Evolutionary conservation across 1,139 yeast species (phyloP).

Genomic region (Hyphopichia pseudoburtonii): DNA sequence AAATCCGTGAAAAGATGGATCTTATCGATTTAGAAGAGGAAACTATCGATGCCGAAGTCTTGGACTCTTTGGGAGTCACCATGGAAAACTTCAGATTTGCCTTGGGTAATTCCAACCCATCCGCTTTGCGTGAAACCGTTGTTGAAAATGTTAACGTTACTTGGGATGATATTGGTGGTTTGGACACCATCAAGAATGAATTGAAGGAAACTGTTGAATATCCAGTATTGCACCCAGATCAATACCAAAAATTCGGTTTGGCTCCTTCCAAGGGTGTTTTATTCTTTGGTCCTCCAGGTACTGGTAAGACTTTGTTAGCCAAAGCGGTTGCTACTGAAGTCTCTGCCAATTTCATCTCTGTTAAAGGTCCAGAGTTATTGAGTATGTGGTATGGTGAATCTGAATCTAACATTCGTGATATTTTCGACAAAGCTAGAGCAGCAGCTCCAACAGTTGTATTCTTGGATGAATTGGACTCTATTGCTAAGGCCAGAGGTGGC

Average conservation of each 20-base stretch:
- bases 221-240: slow-evolving; percentile 98
- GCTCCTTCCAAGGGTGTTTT: slow-evolving; percentile 98
- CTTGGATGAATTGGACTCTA: slow-evolving; percentile 95
- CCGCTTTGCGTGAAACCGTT: slow-evolving; percentile 98
- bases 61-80: slow-evolving; percentile 95
- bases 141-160: slow-evolving; percentile 98
- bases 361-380: slow-evolving; percentile 94
- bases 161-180: slow-evolving; percentile 97
- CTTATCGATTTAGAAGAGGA: slow-evolving; percentile 96
- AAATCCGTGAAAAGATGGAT: slow-evolving; percentile 99
- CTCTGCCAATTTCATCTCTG: slow-evolving; percentile 93
- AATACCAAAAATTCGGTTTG: slow-evolving; percentile 95
- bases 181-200: slow-evolving; percentile 93
- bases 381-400: slow-evolving; percentile 99
- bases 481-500: slow-evolving; percentile 97
- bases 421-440: slow-evolving; percentile 97
- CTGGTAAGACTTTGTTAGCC: slow-evolving; percentile 96
- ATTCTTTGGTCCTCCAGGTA: slow-evolving; percentile 99
- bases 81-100: slow-evolving; percentile 99
- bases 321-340: slow-evolving; percentile 99
- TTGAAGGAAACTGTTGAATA: slow-evolving; percentile 98
- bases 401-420: slow-evolving; percentile 94
- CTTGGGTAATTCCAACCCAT: slow-evolving; percentile 95
- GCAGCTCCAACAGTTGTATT: slow-evolving; percentile 99
- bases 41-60: slow-evolving; percentile 94